Evolutionary conservation across 192 early-diverging fungal genomes (phyloP).

Genomic region (Rhizophlyctis rosea): DNA sequence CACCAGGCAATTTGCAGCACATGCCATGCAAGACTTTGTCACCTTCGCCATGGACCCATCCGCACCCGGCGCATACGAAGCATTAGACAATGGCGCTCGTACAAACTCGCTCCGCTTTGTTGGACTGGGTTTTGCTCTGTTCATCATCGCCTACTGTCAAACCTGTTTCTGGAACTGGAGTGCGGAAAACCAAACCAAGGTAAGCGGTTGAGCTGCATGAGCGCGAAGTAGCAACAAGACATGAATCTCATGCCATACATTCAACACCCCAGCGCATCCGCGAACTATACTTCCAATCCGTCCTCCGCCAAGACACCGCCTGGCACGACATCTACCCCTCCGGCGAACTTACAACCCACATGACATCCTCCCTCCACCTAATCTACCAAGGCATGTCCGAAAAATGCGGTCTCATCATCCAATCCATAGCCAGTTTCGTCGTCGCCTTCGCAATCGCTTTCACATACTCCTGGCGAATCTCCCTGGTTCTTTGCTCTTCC

Average conservation of each 20-base stretch:
- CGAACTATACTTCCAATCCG: slow-evolving; percentile 27
- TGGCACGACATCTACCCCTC: slow-evolving; percentile 36
- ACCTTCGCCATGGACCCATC: neutral
- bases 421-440: slow-evolving; percentile 29
- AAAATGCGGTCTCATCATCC: slow-evolving; percentile 41
- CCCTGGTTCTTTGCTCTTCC: slow-evolving; percentile 73
- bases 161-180: slow-evolving; percentile 27
- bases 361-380: slow-evolving; percentile 36
- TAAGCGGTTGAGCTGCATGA: slow-evolving; percentile 16
- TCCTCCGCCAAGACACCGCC: slow-evolving; percentile 22
- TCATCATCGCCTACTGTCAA: slow-evolving; percentile 28
- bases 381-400: slow-evolving; percentile 51
- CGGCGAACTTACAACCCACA: slow-evolving; percentile 44
- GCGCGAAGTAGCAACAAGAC: too few species aligned
- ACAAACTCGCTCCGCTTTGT: slow-evolving; percentile 26
- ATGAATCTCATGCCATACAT: neutral
- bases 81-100: slow-evolving; percentile 15
- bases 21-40: neutral
- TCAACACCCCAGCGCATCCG: slow-evolving; percentile 19
- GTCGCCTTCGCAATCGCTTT: slow-evolving; percentile 42
- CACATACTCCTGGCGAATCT: slow-evolving; percentile 69
- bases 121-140: slow-evolving; percentile 27
- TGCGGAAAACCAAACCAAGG: slow-evolving; percentile 32
- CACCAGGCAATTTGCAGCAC: neutral
- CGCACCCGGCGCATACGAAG: neutral